phyloP scores from a whole-genome alignment of 1,284 basidiomycete genomes.

The Boletus calvinii region DNA sequence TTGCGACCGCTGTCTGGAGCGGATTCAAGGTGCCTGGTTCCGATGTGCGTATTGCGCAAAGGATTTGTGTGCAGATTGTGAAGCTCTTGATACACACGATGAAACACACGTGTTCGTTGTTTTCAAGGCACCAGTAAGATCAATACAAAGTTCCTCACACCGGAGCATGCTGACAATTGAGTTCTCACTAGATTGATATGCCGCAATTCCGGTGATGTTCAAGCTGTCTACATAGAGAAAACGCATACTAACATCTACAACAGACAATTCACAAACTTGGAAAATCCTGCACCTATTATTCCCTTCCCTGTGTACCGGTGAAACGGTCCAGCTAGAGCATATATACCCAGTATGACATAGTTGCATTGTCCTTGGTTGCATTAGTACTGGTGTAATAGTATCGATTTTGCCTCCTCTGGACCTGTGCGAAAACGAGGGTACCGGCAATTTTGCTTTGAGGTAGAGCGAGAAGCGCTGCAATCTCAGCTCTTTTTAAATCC shows the following conservation, averaged over 20 bases:
- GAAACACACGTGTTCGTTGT: constrained; percentile 80
- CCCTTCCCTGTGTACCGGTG: constrained; percentile 55
- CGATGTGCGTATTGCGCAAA: constrained; percentile 83
- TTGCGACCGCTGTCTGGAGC: constrained; percentile 74
- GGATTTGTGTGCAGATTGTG: constrained; percentile 80
- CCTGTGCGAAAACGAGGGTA: not conserved
- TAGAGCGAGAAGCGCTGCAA: not conserved
- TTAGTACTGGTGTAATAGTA: constrained; percentile 7
- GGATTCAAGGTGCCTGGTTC: constrained; percentile 82
- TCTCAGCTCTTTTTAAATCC: constrained; percentile 78
- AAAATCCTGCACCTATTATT: constrained; percentile 61
- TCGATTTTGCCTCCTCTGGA: constrained; percentile 4
- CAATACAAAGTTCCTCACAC: constrained; percentile 1
- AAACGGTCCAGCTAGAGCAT: constrained; percentile 8
- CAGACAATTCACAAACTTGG: constrained; percentile 60
- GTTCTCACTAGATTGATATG: constrained; percentile 53
- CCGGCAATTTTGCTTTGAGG: not conserved
- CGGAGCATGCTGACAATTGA: constrained; percentile 3
- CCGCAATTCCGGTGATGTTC: constrained; percentile 49
- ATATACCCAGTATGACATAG: constrained; percentile 1
- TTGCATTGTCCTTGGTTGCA: constrained; percentile 4
- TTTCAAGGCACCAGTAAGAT: constrained; percentile 74
- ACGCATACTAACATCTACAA: constrained; percentile 11
- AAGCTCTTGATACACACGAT: constrained; percentile 77
- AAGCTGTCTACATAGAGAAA: not conserved